These are phyloP conservation scores for Microascus cirrosus DNA, from an alignment of 2,329 filamentous ascomycete species.

Conservation along the genomic window DNA sequence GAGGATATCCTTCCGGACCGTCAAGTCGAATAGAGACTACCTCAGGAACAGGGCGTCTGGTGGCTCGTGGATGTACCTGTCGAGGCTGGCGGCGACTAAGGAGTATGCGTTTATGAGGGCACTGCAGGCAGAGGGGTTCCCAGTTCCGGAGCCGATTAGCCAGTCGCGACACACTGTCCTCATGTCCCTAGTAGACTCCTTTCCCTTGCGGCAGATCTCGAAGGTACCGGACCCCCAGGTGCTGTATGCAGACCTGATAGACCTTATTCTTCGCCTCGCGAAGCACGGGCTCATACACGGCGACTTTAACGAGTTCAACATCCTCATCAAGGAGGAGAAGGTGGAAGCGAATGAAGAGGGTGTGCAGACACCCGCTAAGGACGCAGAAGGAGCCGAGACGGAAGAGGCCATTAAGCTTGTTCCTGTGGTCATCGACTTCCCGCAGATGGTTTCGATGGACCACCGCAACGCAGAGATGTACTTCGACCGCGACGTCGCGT, in stretches of 20 bases:
- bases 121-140: constrained; percentile 71
- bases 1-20: constrained; percentile 90
- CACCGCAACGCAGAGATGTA: constrained; percentile 93
- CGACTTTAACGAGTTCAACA: constrained; percentile 99
- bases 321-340: constrained; percentile 72
- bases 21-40: constrained; percentile 94
- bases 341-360: constrained; percentile 16
- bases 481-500: constrained; percentile 91
- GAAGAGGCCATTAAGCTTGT: constrained; percentile 41
- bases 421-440: constrained; percentile 92
- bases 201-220: constrained; percentile 81
- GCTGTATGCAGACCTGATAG: constrained; percentile 88
- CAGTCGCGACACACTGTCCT: constrained; percentile 94
- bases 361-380: constrained; percentile 13
- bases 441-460: constrained; percentile 94
- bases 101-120: constrained; percentile 93
- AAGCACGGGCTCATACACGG: constrained; percentile 87
- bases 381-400: not conserved
- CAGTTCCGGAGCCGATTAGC: constrained; percentile 76
- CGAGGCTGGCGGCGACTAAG: constrained; percentile 80
- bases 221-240: constrained; percentile 69
- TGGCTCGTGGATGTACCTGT: constrained; percentile 93
- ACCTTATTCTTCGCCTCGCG: constrained; percentile 73
- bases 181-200: constrained; percentile 89
- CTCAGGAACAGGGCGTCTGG: constrained; percentile 67